Percentiles rank a stretch among this genome's conserved stretches.
Conservation (phyloP, 371 early-diverging fungal genomes). For the Basidiobolus heterosporus region DNA sequence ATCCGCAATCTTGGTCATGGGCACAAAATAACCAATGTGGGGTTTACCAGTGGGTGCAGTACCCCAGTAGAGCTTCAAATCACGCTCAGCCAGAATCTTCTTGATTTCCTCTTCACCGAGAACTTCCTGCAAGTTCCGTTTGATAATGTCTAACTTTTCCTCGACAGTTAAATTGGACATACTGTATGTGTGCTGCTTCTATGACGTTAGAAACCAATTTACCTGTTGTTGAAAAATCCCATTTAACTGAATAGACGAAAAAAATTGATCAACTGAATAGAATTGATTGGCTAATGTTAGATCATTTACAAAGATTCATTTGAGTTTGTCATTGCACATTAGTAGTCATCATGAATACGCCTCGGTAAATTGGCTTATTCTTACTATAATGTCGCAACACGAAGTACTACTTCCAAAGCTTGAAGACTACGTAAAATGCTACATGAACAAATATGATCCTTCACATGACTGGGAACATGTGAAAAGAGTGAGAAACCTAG, state of each 20-base stretch:
- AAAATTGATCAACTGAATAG: too few species aligned
- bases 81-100: slow-evolving; percentile 71
- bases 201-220: too few species aligned
- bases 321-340: too few species aligned
- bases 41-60: slow-evolving; percentile 98
- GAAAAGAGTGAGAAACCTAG: slow-evolving; percentile 46
- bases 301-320: too few species aligned
- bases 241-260: too few species aligned
- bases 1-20: slow-evolving; percentile 96
- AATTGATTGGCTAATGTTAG: too few species aligned
- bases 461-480: slow-evolving; percentile 70
- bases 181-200: not conserved
- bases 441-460: slow-evolving; percentile 47
- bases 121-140: slow-evolving; percentile 91
- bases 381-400: too few species aligned
- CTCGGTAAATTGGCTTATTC: too few species aligned
- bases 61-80: slow-evolving; percentile 97
- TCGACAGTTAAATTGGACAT: slow-evolving; percentile 23
- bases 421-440: slow-evolving; percentile 34
- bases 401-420: too few species aligned
- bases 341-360: too few species aligned
- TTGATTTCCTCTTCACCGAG: slow-evolving; percentile 85
- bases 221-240: too few species aligned
- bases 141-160: slow-evolving; percentile 76
- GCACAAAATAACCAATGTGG: slow-evolving; percentile 97